Evolutionary conservation across 2,329 filamentous ascomycete species (phyloP).

Genomic region (Penicillium hesseltinei): DNA sequence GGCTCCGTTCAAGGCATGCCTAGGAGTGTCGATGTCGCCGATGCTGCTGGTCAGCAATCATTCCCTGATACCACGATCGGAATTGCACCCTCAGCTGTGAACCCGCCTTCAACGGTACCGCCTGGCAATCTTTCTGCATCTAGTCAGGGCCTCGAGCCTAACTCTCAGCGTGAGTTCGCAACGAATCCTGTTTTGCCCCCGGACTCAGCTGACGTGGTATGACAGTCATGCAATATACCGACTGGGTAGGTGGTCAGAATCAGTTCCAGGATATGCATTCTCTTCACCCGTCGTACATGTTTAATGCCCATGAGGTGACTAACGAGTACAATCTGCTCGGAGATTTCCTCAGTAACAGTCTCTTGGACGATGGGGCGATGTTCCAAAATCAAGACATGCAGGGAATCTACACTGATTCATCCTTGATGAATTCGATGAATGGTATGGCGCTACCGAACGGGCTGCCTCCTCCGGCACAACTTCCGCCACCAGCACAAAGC

Average conservation of each 20-base stretch:
- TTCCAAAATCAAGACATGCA: slow-evolving; percentile 65
- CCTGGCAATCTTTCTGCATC: slow-evolving; percentile 61
- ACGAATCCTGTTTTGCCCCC: slow-evolving; percentile 2
- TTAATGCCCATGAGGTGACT: slow-evolving; percentile 86
- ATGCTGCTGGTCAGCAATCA: slow-evolving; percentile 49
- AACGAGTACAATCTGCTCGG: slow-evolving; percentile 97
- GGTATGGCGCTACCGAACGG: slow-evolving; percentile 32
- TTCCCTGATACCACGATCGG: slow-evolving; percentile 42
- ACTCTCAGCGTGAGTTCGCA: slow-evolving; percentile 67
- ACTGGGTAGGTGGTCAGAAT: slow-evolving; percentile 75
- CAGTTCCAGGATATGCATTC: slow-evolving; percentile 93
- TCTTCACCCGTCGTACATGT: slow-evolving; percentile 92
- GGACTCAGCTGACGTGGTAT: slow-evolving; percentile 27
- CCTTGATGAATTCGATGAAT: slow-evolving; percentile 48
- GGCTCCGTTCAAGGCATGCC: slow-evolving; percentile 48
- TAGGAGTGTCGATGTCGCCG: slow-evolving; percentile 57
- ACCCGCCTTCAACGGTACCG: slow-evolving; percentile 65
- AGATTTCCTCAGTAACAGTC: slow-evolving; percentile 89
- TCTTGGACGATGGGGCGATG: slow-evolving; percentile 78
- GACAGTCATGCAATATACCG: slow-evolving; percentile 76
- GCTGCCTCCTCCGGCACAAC: slow-evolving; percentile 39
- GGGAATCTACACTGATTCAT: slow-evolving; percentile 60
- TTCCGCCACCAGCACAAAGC: slow-evolving; percentile 31
- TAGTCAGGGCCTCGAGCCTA: slow-evolving; percentile 62
- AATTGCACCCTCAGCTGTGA: slow-evolving; percentile 50